Evolutionary conservation across 2,329 filamentous ascomycete species (phyloP), one percentile per base, ranked within the genome.

Genomic region (Alternaria consortialis): DNA sequence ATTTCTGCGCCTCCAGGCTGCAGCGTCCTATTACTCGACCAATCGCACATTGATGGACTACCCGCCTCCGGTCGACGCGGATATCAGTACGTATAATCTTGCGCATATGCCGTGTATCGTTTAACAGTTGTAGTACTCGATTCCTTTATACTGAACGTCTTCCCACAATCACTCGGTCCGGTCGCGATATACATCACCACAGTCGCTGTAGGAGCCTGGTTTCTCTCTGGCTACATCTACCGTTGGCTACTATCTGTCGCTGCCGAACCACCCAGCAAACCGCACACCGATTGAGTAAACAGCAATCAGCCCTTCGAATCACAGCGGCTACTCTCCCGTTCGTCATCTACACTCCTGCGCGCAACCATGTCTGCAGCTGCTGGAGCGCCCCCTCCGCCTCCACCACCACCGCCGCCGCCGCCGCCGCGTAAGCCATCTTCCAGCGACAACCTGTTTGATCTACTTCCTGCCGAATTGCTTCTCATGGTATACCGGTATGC

Each of bases 1-100:
- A 7, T 87, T 97, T 57, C 85, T 98, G 3, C 90, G 88, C 64
- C 83, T 98, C 53, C 84, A 86, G 64, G 87, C 93, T 13, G 88
- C 90, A 20, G 93, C 95, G 47, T 92, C 96, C 71, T 99, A 94
- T 82, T 96, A 91, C 79, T 91, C 91, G 11, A 84, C 88, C 60
- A 86, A 97, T 74, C 79, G 82, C 63, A 85, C 85, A 2, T 85
- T 97, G 71, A 98, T 98, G 94, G 79, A 82, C 50, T 73, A 84
- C 63, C 90, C 92, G 13, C 89, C 90, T 2, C 87, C 88, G 0
- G 93, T 98, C 4, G 82, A 88, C 54, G 90, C 90, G 53, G 94
- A 99, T 71, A 80, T 90, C 58, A 89, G 82, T 84, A 73, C 59
- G 80, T 46, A 62, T 13, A n/a, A 20, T 44, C 42, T 20, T 7